These are phyloP conservation scores for Camellia granthamiana DNA, from an alignment of 148 eudicot genomes.

Conservation along the genomic window DNA sequence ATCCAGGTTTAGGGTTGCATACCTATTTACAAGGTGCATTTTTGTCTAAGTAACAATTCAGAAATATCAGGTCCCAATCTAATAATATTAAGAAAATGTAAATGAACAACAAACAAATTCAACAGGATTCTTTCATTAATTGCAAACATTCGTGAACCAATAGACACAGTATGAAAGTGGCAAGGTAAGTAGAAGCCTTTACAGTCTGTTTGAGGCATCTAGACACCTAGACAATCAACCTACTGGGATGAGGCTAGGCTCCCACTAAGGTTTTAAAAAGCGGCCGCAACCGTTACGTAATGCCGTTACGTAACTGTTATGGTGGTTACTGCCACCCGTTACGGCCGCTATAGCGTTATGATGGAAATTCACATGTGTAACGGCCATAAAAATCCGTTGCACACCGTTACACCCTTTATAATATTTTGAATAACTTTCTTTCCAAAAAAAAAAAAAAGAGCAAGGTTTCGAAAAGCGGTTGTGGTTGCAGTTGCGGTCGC, in stretches of 20 bases:
- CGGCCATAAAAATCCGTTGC: too few relatives aligned
- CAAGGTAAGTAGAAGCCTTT: neutral
- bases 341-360: too few relatives aligned
- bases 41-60: slow-evolving; percentile 2
- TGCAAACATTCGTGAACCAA: neutral
- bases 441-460: too few relatives aligned
- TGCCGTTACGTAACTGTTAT: too few relatives aligned
- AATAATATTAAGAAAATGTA: neutral
- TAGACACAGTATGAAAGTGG: neutral
- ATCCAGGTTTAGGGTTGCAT: slow-evolving; percentile 47
- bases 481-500: too few relatives aligned
- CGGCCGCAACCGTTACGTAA: too few relatives aligned
- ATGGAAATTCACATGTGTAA: too few relatives aligned
- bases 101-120: neutral
- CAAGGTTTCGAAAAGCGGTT: too few relatives aligned
- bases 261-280: neutral
- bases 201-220: neutral
- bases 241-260: slow-evolving; percentile 6
- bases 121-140: neutral
- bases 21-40: slow-evolving; percentile 34
- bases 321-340: too few relatives aligned
- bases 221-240: neutral
- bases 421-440: too few relatives aligned
- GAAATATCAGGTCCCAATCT: slow-evolving; percentile 5
- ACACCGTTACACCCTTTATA: too few relatives aligned